Evolutionary conservation across 2,329 filamentous ascomycete genomes (phyloP).

Genomic region (Fusarium nygamai): DNA sequence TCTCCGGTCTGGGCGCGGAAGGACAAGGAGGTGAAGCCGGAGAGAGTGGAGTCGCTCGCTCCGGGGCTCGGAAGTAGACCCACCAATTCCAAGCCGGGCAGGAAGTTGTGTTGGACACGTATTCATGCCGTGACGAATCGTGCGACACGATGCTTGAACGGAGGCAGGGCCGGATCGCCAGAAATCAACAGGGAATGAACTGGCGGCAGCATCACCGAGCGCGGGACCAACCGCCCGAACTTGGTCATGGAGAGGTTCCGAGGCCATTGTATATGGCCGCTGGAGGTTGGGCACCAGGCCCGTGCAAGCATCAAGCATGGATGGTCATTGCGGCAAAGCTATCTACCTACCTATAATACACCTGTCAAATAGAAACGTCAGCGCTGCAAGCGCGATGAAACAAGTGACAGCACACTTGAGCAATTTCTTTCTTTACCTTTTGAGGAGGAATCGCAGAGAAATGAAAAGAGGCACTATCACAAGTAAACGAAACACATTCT

Average conservation of each 20-base stretch:
- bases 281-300: conserved; percentile 36
- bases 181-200: conserved; percentile 3
- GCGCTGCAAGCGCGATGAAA: conserved; percentile 10
- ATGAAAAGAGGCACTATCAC: background rate
- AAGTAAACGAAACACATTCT: background rate
- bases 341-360: background rate
- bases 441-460: background rate
- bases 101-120: conserved; percentile 21
- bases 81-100: conserved; percentile 16
- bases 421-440: background rate
- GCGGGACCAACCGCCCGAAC: conserved; percentile 7
- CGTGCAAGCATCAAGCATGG: conserved; percentile 30
- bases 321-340: conserved; percentile 23
- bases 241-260: background rate
- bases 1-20: conserved; percentile 15
- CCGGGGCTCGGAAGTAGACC: conserved; percentile 24
- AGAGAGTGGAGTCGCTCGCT: conserved; percentile 28
- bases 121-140: conserved; percentile 24
- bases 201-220: conserved; percentile 17
- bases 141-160: conserved; percentile 14
- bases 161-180: conserved; percentile 25
- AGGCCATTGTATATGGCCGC: conserved; percentile 5
- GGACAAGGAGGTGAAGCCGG: conserved; percentile 17
- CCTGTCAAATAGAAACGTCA: background rate
- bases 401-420: background rate